These are phyloP conservation scores for Apostasia shenzhenica DNA, from an alignment of 106 monocot species.

Conservation along the genomic window DNA sequence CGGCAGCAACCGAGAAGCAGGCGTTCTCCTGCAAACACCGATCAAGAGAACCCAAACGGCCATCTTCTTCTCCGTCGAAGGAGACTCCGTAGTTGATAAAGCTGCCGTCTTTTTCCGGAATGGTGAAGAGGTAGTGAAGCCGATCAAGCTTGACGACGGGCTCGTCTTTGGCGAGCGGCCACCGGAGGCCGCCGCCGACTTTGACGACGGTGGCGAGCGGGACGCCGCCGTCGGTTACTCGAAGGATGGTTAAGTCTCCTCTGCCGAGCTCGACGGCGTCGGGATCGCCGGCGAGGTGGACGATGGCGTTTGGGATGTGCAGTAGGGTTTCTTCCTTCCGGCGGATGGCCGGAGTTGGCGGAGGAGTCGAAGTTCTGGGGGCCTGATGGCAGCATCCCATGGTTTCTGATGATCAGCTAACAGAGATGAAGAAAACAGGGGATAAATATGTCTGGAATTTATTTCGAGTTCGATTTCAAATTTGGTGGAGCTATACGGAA, in stretches of 20 bases:
- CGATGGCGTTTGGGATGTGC: slow-evolving; percentile 45
- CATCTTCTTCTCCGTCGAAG: slow-evolving; percentile 12
- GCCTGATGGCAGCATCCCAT: slow-evolving; percentile 30
- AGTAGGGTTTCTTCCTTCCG: slow-evolving; percentile 48
- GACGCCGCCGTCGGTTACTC: slow-evolving; percentile 31
- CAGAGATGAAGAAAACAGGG: neutral
- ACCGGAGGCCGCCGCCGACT: slow-evolving; percentile 41
- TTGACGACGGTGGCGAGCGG: slow-evolving; percentile 49
- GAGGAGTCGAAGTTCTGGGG: slow-evolving; percentile 13
- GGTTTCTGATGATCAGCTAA: neutral
- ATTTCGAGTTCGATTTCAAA: no score
- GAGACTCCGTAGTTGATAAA: slow-evolving; percentile 93
- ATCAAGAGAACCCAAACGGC: slow-evolving; percentile 32
- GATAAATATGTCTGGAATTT: neutral
- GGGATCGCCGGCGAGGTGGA: slow-evolving; percentile 34
- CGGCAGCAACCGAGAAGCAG: slow-evolving; percentile 34
- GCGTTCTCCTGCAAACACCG: slow-evolving; percentile 48
- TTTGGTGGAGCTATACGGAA: no score
- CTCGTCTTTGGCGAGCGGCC: slow-evolving; percentile 85
- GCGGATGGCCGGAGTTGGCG: slow-evolving; percentile 1
- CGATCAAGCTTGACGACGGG: slow-evolving; percentile 79
- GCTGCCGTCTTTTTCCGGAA: slow-evolving; percentile 41
- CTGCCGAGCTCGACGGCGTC: slow-evolving; percentile 40
- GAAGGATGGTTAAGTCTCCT: slow-evolving; percentile 44
- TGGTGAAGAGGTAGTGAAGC: slow-evolving; percentile 70